phyloP scores from a whole-genome alignment of 2,329 filamentous ascomycete species.

The Neofusicoccum cordaticola region DNA sequence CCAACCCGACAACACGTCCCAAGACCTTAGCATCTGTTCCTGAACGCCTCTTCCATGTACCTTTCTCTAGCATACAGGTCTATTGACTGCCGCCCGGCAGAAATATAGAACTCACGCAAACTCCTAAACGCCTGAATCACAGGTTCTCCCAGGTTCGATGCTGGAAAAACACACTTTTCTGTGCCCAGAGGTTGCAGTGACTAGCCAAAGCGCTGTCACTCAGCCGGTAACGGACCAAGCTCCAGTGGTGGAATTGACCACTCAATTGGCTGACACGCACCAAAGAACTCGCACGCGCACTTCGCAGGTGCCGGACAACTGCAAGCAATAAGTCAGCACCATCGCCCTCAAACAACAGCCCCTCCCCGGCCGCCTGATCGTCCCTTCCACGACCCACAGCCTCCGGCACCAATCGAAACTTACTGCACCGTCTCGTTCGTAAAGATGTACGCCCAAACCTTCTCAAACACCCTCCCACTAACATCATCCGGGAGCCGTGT shows the following conservation, averaged over 20 bases:
- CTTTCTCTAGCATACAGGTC: no score
- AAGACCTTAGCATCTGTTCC: no score
- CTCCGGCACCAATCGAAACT: neutral
- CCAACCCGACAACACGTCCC: no score
- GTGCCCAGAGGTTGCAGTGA: no score
- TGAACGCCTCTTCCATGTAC: no score
- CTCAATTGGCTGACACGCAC: neutral
- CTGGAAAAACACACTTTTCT: no score
- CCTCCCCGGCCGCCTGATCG: no score
- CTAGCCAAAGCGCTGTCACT: neutral
- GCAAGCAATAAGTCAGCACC: neutral
- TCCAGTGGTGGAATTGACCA: neutral
- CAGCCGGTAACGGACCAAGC: neutral
- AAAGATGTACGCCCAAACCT: constrained; percentile 20
- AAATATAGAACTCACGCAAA: no score
- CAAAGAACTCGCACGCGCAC: constrained; percentile 1
- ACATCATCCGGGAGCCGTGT: constrained; percentile 17
- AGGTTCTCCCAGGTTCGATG: no score
- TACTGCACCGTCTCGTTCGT: constrained; percentile 17
- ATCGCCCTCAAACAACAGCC: neutral
- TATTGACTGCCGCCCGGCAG: no score
- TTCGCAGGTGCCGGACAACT: neutral
- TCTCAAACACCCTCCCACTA: constrained; percentile 21
- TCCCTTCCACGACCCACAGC: no score
- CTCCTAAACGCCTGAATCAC: no score